These are phyloP conservation scores for Selenicereus undatus DNA, from an alignment of 148 eudicot genomes.

Conservation along the genomic window DNA sequence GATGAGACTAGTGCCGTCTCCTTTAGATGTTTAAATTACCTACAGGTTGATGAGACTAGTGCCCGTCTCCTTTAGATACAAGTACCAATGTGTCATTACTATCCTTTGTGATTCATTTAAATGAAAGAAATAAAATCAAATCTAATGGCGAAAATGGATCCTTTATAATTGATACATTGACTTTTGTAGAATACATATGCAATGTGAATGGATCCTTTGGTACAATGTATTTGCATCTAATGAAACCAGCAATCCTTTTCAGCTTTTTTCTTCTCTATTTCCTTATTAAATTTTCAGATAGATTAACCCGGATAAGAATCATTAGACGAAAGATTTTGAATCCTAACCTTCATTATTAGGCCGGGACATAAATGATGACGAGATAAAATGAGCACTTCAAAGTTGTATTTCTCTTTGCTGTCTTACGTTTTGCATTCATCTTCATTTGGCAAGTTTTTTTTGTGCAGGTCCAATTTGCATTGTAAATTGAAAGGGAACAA, in stretches of 20 bases:
- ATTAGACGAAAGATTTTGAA: background rate
- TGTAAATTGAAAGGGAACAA: background rate
- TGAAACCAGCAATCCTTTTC: background rate
- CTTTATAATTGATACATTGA: too few relatives aligned
- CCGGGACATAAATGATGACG: background rate
- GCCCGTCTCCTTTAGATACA: too few relatives aligned
- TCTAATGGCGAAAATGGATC: too few relatives aligned
- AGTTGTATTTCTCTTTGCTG: too few relatives aligned
- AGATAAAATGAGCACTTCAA: background rate
- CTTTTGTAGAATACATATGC: too few relatives aligned
- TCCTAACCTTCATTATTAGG: background rate
- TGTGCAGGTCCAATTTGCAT: conserved; percentile 10
- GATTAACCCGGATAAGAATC: background rate
- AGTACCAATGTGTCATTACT: too few relatives aligned
- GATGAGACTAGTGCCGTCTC: too few relatives aligned
- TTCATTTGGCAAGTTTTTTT: background rate
- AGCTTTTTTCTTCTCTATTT: background rate
- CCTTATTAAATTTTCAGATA: background rate
- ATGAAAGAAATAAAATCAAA: too few relatives aligned
- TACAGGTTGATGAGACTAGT: too few relatives aligned
- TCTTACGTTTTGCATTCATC: too few relatives aligned
- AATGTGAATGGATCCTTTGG: background rate
- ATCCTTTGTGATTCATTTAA: too few relatives aligned
- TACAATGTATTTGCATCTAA: background rate
- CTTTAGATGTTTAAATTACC: too few relatives aligned